A percentile compares a stretch with the other conserved stretches of the same genome.
Evolutionary conservation across 139 green algal species (phyloP).

Genomic region (Picochlorum costavermella): DNA sequence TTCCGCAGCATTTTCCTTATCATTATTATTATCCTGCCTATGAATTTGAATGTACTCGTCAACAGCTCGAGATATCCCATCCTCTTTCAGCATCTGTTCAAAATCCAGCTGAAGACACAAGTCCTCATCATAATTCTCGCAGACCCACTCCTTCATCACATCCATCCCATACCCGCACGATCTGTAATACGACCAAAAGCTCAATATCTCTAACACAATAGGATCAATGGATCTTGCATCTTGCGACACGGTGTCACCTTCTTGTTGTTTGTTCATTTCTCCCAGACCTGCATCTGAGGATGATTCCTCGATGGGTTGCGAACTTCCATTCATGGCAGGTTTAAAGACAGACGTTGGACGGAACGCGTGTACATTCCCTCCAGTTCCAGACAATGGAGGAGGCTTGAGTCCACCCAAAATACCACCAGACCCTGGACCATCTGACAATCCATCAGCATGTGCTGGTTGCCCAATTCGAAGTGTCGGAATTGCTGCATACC

Average conservation of each 20-base stretch:
- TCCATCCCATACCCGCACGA: not conserved
- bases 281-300: too few species aligned
- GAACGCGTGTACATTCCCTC: too few species aligned
- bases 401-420: conserved; percentile 10
- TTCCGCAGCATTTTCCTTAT: not conserved
- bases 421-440: not conserved
- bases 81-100: not conserved
- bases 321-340: too few species aligned
- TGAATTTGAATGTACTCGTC: not conserved
- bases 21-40: too few species aligned
- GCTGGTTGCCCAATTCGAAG: not conserved
- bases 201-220: conserved; percentile 6
- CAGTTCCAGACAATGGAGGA: not conserved
- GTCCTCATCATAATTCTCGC: conserved; percentile 7
- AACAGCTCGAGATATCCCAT: not conserved
- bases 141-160: conserved; percentile 11
- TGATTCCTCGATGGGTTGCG: too few species aligned
- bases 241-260: not conserved
- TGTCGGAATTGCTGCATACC: conserved; percentile 3
- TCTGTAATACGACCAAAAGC: conserved; percentile 10
- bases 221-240: not conserved
- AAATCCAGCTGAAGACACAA: not conserved
- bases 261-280: not conserved
- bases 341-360: too few species aligned
- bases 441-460: not conserved